phyloP scores from a whole-genome alignment of 169 alveolate genomes.

The Plasmodium gaboni region DNA sequence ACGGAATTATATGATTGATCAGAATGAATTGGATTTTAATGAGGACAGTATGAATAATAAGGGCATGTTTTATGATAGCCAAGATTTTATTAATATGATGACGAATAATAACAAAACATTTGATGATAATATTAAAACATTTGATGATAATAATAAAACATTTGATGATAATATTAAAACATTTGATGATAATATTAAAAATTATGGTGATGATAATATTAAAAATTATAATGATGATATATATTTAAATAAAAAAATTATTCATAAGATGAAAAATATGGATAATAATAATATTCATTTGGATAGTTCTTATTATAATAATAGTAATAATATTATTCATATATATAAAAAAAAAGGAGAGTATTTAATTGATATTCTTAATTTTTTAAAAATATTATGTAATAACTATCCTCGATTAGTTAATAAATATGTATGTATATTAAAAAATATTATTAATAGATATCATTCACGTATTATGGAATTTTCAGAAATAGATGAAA shows the following conservation, averaged over 20 bases:
- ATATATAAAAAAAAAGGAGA: conserved; percentile 72
- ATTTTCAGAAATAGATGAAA: conserved; percentile 72
- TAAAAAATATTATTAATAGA: conserved; percentile 60
- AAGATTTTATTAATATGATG: background rate
- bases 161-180: too few relatives aligned
- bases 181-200: too few relatives aligned
- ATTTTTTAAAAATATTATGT: conserved; percentile 36
- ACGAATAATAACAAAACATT: too few relatives aligned
- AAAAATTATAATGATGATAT: too few relatives aligned
- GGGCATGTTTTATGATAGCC: background rate
- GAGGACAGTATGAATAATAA: background rate
- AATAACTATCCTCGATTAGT: conserved; percentile 36
- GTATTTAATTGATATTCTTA: conserved; percentile 33
- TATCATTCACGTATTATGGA: conserved; percentile 75
- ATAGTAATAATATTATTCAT: conserved; percentile 19
- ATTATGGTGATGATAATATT: too few relatives aligned
- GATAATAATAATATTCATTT: too few relatives aligned
- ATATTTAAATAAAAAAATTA: background rate
- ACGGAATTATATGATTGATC: background rate
- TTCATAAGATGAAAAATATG: too few relatives aligned
- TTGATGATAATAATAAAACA: background rate
- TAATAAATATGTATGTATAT: conserved; percentile 59
- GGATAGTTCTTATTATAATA: background rate
- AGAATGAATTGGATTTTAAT: background rate
- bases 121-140: too few relatives aligned